Conservation (phyloP, 2,329 filamentous ascomycete genomes). For the Scedosporium boydii region DNA sequence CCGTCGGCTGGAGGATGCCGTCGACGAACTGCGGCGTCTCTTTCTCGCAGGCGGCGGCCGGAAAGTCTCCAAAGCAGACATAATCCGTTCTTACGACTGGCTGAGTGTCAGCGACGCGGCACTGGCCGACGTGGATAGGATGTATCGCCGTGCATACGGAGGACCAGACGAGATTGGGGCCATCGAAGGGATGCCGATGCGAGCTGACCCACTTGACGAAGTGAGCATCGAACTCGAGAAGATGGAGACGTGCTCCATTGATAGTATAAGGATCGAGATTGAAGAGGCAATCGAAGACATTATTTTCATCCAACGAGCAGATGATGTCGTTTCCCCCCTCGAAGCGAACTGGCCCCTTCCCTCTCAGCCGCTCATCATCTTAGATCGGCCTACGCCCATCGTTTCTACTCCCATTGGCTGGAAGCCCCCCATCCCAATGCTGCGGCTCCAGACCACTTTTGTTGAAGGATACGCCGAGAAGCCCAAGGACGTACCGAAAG, state of each 20-base stretch:
- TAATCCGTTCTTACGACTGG: conserved; percentile 48
- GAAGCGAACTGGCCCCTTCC: neutral
- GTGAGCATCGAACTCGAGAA: neutral
- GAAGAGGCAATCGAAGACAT: conserved; percentile 7
- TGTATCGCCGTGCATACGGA: conserved; percentile 48
- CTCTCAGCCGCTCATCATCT: neutral
- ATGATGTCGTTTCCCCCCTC: conserved; percentile 11
- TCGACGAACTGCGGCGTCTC: conserved; percentile 52
- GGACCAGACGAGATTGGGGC: conserved; percentile 34
- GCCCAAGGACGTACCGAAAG: conserved; percentile 5
- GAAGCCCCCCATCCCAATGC: conserved; percentile 16
- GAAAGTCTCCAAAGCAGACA: conserved; percentile 38
- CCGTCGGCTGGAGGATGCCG: conserved; percentile 46
- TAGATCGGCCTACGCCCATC: conserved; percentile 10
- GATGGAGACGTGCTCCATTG: neutral
- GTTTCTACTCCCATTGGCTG: conserved; percentile 8
- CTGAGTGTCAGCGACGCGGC: conserved; percentile 41
- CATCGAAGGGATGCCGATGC: conserved; percentile 28
- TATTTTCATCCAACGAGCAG: conserved; percentile 11
- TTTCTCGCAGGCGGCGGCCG: conserved; percentile 43
- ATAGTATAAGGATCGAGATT: conserved; percentile 1
- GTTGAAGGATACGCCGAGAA: conserved; percentile 9
- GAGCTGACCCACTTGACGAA: neutral
- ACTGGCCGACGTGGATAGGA: conserved; percentile 42
- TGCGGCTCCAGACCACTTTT: conserved; percentile 37